Evolutionary conservation across 2,329 filamentous ascomycete genomes (phyloP).

Genomic region (Arthrobotrys conoides): DNA sequence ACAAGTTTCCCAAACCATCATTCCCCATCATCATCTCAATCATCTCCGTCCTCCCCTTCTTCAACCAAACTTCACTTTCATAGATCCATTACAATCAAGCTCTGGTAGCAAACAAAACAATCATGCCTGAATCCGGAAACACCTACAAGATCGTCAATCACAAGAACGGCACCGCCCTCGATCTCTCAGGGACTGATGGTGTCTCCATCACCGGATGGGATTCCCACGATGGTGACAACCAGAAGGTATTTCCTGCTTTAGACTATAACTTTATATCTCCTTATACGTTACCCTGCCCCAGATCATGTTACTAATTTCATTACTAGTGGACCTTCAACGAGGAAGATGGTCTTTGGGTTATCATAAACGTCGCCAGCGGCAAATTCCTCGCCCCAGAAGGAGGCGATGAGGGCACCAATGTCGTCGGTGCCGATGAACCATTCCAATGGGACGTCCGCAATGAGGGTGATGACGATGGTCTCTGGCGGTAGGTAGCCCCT

Average conservation of each 20-base stretch:
- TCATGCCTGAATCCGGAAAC: slow-evolving; percentile 22
- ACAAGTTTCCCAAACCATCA: slow-evolving; percentile 1
- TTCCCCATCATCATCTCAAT: slow-evolving; percentile 2
- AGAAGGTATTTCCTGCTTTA: slow-evolving; percentile 7
- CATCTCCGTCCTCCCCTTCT: slow-evolving; percentile 3
- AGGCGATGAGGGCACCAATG: neutral
- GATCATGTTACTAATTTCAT: neutral
- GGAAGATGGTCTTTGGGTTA: slow-evolving; percentile 2
- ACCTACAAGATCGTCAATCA: slow-evolving; percentile 36
- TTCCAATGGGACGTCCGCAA: slow-evolving; percentile 28
- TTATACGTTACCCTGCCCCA: neutral
- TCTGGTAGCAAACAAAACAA: slow-evolving; percentile 18
- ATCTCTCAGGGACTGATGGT: slow-evolving; percentile 36
- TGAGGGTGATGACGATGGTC: slow-evolving; percentile 1
- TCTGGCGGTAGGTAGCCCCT: slow-evolving; percentile 4
- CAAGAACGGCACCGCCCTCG: slow-evolving; percentile 22
- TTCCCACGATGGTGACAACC: slow-evolving; percentile 32
- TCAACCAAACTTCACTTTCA: slow-evolving; percentile 3
- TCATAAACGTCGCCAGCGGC: slow-evolving; percentile 4
- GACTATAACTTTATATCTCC: neutral
- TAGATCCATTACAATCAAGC: slow-evolving; percentile 1
- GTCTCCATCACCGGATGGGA: slow-evolving; percentile 24
- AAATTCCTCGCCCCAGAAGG: slow-evolving; percentile 1
- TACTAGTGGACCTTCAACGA: slow-evolving; percentile 5
- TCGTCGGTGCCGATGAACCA: slow-evolving; percentile 4